Percentiles rank a stretch among this genome's conserved stretches.
These are phyloP conservation scores for Phialophora chinensis DNA, from an alignment of 2,329 filamentous ascomycete genomes.

Conservation along the genomic window DNA sequence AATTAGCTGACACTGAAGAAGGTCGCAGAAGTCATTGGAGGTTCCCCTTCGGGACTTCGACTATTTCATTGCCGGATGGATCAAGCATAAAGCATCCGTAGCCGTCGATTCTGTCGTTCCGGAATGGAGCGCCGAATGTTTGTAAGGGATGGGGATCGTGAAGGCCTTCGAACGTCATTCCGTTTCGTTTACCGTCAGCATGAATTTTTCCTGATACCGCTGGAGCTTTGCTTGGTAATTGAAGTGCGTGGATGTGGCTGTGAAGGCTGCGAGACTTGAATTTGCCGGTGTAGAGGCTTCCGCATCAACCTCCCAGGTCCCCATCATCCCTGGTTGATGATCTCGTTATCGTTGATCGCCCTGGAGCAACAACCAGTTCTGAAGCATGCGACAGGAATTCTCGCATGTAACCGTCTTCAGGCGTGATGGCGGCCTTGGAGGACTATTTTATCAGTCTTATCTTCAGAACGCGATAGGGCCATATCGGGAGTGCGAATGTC, in stretches of 20 bases:
- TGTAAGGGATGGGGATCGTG: background rate
- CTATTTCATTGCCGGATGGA: background rate
- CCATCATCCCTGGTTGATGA: too few relatives aligned
- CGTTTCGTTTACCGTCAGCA: background rate
- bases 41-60: background rate
- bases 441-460: too few relatives aligned
- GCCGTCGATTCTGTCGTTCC: too few relatives aligned
- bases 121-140: background rate
- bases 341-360: too few relatives aligned
- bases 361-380: too few relatives aligned
- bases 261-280: background rate
- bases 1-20: background rate
- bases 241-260: background rate
- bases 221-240: background rate
- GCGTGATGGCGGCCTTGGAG: too few relatives aligned
- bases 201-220: background rate
- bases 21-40: background rate
- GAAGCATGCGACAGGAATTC: background rate
- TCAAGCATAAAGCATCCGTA: background rate
- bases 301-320: too few relatives aligned
- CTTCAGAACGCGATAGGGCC: too few relatives aligned
- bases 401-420: background rate
- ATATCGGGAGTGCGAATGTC: too few relatives aligned
- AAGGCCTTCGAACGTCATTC: conserved; percentile 8
- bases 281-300: too few relatives aligned